Conservation (phyloP, 768 basidiomycete species). For the Kwoniella dendrophila region DNA sequence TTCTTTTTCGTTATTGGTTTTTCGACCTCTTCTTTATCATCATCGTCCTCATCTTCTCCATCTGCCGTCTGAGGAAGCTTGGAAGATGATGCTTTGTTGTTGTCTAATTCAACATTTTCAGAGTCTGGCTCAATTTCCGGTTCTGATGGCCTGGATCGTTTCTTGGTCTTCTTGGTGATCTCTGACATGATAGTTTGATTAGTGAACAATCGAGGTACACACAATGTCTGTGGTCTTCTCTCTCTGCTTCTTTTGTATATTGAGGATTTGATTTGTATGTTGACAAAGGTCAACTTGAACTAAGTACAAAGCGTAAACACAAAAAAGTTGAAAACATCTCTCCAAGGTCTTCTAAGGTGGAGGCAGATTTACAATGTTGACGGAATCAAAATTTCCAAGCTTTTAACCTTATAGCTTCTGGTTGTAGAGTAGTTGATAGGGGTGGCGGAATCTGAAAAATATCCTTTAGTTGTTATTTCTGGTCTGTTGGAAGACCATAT, state of each 20-base stretch:
- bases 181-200: background rate
- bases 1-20: background rate
- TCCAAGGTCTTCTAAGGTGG: background rate
- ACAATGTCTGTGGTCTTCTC: too few relatives aligned
- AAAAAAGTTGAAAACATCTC: too few relatives aligned
- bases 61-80: background rate
- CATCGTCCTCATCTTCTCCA: background rate
- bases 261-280: too few relatives aligned
- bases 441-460: background rate
- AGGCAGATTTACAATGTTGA: too few relatives aligned
- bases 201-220: too few relatives aligned
- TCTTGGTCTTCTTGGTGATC: background rate
- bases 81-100: background rate
- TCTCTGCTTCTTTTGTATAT: too few relatives aligned
- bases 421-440: background rate
- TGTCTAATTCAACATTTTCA: background rate
- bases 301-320: too few relatives aligned
- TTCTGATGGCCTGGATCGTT: background rate
- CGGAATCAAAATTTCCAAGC: background rate
- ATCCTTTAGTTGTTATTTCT: background rate
- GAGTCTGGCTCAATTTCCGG: too few relatives aligned
- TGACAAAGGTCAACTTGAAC: too few relatives aligned
- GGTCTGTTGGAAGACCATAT: background rate
- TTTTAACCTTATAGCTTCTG: background rate
- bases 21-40: background rate